Conservation (phyloP, 2,329 filamentous ascomycete genomes). For the Colletotrichum lentis region DNA sequence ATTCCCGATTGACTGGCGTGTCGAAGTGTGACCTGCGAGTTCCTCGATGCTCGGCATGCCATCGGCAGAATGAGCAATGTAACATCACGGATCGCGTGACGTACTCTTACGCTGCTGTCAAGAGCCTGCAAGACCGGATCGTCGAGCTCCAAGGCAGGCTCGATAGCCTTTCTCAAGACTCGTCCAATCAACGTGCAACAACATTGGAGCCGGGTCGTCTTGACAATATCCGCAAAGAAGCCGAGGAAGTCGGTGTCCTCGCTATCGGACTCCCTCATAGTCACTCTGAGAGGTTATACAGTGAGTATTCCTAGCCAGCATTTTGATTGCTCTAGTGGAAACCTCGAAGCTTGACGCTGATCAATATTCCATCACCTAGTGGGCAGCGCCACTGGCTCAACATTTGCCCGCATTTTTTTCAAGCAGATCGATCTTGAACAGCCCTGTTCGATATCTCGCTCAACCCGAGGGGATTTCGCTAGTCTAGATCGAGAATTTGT, state of each 20-base stretch:
- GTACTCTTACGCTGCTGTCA: slow-evolving; percentile 35
- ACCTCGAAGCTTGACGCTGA: neutral
- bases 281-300: slow-evolving; percentile 38
- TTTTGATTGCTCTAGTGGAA: neutral
- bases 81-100: slow-evolving; percentile 40
- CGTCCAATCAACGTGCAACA: neutral
- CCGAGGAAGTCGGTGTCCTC: slow-evolving; percentile 41
- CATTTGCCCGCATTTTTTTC: slow-evolving; percentile 43
- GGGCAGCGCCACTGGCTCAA: slow-evolving; percentile 41
- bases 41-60: slow-evolving; percentile 40
- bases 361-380: slow-evolving; percentile 25
- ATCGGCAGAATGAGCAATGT: slow-evolving; percentile 34
- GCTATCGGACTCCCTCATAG: slow-evolving; percentile 39
- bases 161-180: neutral
- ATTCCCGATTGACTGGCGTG: neutral
- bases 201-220: slow-evolving; percentile 1
- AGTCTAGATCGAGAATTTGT: neutral
- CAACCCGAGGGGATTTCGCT: neutral
- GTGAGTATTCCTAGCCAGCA: slow-evolving; percentile 15
- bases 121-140: slow-evolving; percentile 29
- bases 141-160: slow-evolving; percentile 26
- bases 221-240: slow-evolving; percentile 38
- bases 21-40: slow-evolving; percentile 42
- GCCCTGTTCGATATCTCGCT: neutral
- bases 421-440: slow-evolving; percentile 39